Evolutionary conservation across 2,329 filamentous ascomycete species (phyloP), one percentile per base, ranked within the genome.

Genomic region (Penicillium sp.): DNA sequence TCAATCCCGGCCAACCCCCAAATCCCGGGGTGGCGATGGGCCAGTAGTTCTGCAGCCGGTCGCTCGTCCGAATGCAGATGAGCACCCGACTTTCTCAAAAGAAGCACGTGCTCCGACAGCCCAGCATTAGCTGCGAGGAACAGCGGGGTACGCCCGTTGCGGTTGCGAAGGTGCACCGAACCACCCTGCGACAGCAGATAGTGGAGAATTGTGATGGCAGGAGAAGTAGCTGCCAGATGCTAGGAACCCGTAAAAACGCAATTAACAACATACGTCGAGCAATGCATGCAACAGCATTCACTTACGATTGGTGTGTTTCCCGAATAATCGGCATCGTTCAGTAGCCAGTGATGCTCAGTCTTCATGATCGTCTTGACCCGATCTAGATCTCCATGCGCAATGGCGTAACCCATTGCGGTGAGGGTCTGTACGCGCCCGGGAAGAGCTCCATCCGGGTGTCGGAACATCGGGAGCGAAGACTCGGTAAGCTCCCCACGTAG

Each of bases 401-500:
- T 87, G 32, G 87, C 86, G 64, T 93, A 93, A 13, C 86, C 87
- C 8, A 94, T 78, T 1, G 84, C 82, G 1, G 86, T 84, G 59
- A 94, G 82, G 42, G 81, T 84, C 34, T 84, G 80, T 51, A 80
- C 70, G 68, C 78, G 75, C 37, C 74, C 75, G 13, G 76, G 77
- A 46, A 80, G 67, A 4, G 74, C 76, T 35, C 76, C 79, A 22
- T 80, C 75, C 0, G 86, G 87, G 62, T 91, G 88, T 29, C 85
- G 80, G 69, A 94, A 94, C 51, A 84, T 81, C 10, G 86, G 86
- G 36, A 78, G 75, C 6, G 81, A 77, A 44, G 81, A 79, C 67
- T 89, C 87, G 9, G 88, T 95, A 69, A 95, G 80, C 71, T 96
- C 90, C 37, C 90, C 90, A 40, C 88, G 81, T 18, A 95, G 75